These are phyloP conservation scores for Penicillium ucsense DNA, from an alignment of 495 filamentous ascomycete genomes.

Conservation along the genomic window DNA sequence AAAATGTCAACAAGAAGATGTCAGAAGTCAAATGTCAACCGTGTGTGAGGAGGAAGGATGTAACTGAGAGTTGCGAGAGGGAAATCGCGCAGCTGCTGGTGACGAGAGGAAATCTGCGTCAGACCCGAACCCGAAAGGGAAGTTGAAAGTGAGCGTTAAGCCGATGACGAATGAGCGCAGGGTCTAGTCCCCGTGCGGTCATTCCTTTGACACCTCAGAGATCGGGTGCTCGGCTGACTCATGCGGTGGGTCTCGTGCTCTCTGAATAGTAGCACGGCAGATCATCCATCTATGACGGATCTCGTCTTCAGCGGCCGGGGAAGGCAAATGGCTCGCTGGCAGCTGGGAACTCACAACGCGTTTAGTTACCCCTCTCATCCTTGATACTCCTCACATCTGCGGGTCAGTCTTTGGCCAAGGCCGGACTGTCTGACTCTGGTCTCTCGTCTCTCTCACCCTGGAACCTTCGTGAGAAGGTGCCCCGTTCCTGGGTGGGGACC, in stretches of 20 bases:
- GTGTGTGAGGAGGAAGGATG: neutral
- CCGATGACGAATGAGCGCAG: slow-evolving; percentile 1
- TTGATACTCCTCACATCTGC: no score
- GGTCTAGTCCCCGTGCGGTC: neutral
- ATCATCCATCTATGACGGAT: no score
- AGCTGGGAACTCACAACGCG: no score
- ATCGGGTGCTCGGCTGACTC: neutral
- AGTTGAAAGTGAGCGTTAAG: neutral
- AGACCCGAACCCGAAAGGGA: neutral
- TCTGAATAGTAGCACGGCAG: no score
- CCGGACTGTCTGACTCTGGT: neutral
- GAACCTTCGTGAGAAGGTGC: neutral
- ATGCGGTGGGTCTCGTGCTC: slow-evolving; percentile 1
- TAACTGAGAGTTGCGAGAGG: neutral
- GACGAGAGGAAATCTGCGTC: neutral
- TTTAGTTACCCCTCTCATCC: no score
- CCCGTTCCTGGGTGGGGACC: neutral
- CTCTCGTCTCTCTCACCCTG: neutral
- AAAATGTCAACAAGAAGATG: neutral
- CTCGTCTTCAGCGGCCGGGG: no score
- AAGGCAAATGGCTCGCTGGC: no score
- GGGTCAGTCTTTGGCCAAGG: neutral
- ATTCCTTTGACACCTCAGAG: slow-evolving; percentile 1
- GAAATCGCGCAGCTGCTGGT: neutral
- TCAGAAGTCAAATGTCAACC: neutral